Conservation (phyloP, 441 rosid species). For the Arabidopsis lyrata region DNA sequence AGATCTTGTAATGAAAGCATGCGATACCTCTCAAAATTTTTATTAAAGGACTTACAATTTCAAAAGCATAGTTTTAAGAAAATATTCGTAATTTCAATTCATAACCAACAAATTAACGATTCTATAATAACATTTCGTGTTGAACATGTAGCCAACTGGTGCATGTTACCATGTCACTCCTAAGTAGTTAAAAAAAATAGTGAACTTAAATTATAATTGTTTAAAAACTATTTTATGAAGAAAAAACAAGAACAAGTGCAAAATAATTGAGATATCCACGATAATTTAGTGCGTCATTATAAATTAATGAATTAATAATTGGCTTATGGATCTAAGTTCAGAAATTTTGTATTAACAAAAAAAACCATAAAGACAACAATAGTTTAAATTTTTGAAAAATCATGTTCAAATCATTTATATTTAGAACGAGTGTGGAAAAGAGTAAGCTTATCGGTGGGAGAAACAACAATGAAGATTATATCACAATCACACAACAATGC, state of each 20-base stretch:
- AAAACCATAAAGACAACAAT: not conserved
- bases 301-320: not conserved
- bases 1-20: not conserved
- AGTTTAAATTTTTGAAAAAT: not conserved
- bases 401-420: not conserved
- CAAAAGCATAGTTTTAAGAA: not conserved
- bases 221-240: no score
- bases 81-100: not conserved
- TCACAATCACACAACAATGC: constrained; percentile 38
- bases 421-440: constrained; percentile 2
- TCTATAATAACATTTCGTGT: not conserved
- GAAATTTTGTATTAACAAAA: no score
- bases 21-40: not conserved
- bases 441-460: constrained; percentile 26
- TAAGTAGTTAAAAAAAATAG: no score
- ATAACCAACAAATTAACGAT: not conserved
- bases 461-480: constrained; percentile 29
- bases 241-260: no score
- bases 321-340: no score
- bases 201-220: no score
- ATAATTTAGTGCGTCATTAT: not conserved
- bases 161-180: not conserved
- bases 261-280: not conserved
- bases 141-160: not conserved
- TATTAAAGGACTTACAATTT: constrained; percentile 18